Percentiles rank a stretch among this genome's conserved stretches.
These are phyloP conservation scores for Irpex sp. DNA, from an alignment of 1,284 basidiomycete species.

Conservation along the genomic window DNA sequence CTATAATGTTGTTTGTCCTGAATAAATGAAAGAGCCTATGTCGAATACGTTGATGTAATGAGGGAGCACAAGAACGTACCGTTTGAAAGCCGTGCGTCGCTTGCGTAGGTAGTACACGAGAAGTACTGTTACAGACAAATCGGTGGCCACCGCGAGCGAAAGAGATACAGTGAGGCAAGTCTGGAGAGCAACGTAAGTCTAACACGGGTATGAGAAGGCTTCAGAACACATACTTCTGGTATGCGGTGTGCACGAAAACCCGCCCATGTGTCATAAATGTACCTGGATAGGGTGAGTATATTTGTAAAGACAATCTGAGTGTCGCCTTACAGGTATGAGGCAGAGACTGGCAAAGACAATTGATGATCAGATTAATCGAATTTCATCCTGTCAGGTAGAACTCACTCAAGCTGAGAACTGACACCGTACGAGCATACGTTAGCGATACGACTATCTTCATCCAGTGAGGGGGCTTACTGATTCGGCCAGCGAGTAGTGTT, in stretches of 20 bases:
- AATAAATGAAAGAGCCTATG: background rate
- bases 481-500: background rate
- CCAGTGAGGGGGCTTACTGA: background rate
- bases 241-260: background rate
- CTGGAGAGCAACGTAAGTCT: background rate
- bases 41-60: background rate
- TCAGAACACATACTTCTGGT: background rate
- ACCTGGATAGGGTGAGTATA: background rate
- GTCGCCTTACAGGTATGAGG: background rate
- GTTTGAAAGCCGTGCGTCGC: background rate
- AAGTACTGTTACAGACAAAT: conserved; percentile 1
- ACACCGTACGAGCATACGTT: background rate
- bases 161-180: background rate
- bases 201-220: background rate
- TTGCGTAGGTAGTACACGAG: conserved; percentile 5
- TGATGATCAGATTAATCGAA: background rate
- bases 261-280: background rate
- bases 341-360: background rate
- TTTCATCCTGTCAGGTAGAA: background rate
- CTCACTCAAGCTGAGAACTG: background rate
- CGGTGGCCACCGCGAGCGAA: conserved; percentile 1
- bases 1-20: conserved; percentile 1
- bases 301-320: background rate
- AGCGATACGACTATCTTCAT: background rate
- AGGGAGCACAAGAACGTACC: background rate